A percentile compares a stretch with the other conserved stretches of the same genome.
Evolutionary conservation across 768 basidiomycete species (phyloP).

Genomic region (Coprinopsis sp.): DNA sequence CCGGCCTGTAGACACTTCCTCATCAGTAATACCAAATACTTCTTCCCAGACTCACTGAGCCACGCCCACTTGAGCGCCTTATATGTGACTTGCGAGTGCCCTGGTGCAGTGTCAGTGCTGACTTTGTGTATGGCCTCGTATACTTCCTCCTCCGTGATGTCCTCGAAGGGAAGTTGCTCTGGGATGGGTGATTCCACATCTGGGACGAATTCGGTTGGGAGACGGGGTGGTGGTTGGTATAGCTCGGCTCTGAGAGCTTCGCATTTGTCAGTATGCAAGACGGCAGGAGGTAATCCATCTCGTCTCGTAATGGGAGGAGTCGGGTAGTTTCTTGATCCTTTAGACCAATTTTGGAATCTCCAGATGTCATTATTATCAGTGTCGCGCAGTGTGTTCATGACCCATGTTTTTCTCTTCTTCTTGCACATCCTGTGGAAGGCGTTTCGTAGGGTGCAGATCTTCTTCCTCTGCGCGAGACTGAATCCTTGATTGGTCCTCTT

Average conservation of each 20-base stretch:
- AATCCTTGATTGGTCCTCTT: constrained; percentile 4
- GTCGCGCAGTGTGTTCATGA: constrained; percentile 13
- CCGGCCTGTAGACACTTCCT: constrained; percentile 19
- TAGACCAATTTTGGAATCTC: constrained; percentile 21
- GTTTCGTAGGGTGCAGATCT: constrained; percentile 11
- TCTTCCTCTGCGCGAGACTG: too few relatives aligned
- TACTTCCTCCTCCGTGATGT: constrained; percentile 17
- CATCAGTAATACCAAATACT: constrained; percentile 10
- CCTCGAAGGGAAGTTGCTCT: constrained; percentile 14
- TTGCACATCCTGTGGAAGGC: constrained; percentile 17
- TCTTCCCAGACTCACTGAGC: constrained; percentile 1
- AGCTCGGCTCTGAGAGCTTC: constrained; percentile 16
- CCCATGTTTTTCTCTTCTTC: constrained; percentile 18
- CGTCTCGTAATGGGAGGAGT: constrained; percentile 19
- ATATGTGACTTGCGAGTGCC: constrained; percentile 20
- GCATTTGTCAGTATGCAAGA: constrained; percentile 19
- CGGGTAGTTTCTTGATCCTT: constrained; percentile 20
- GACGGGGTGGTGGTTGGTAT: constrained; percentile 17
- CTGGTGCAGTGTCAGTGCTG: constrained; percentile 19
- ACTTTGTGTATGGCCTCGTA: constrained; percentile 14
- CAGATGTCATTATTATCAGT: constrained; percentile 19
- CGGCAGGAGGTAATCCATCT: constrained; percentile 12
- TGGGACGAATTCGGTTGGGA: constrained; percentile 1
- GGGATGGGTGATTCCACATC: constrained; percentile 2
- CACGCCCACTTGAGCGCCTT: constrained; percentile 22